Base-by-base conservation (phyloP, 2,329 filamentous ascomycete species). In the Fusarium mangiferae region DNA sequence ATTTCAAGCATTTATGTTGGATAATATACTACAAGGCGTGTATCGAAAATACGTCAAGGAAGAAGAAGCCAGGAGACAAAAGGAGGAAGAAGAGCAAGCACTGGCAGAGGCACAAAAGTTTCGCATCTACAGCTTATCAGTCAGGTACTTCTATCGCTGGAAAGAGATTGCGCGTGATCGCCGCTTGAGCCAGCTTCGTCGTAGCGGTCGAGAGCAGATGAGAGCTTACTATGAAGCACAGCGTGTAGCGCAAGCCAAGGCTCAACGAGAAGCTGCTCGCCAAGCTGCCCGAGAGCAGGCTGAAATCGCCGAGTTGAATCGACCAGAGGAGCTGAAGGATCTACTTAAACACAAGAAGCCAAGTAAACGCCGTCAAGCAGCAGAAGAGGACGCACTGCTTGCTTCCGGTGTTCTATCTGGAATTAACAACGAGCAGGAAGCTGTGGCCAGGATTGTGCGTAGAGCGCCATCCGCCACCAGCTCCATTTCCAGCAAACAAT, bases 61-160 rank as follows among this genome's bases (percentile, higher is more conserved):
- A 24, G 83, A 85, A 66, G 81, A 82, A 24, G 84, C 85, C 62
- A 83, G 83, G 44, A 82, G 75, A 54, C 81, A 78, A 26, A 83
- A 80, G 52, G 87, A 88, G 63, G 87, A 89, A 73, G 87, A 89
- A 45, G 84, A 85, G 24, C 75, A 78, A 70, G 76, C 86, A 76
- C 49, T 87, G 79, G 83, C 83, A 6, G 81, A 87, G 60, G 88
- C 88, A 20, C 81, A 83, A 22, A 79, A 82, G n/a, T 89, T 87
- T 72, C 84, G 86, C 42, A 76, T 73, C 7, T 86, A 88, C 75
- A 89, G 83, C 62, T 81, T 90, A 36, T 81, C 82, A 18, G 81
- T 90, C 66, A 89, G 86, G 54, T 90, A 84, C 78, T 90, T 90
- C 68, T 90, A 90, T 73, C 82, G 83, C 24, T 91, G 89, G 89